Evolutionary conservation across 495 filamentous ascomycete genomes (phyloP).

Genomic region (Penicillium malachiteum): DNA sequence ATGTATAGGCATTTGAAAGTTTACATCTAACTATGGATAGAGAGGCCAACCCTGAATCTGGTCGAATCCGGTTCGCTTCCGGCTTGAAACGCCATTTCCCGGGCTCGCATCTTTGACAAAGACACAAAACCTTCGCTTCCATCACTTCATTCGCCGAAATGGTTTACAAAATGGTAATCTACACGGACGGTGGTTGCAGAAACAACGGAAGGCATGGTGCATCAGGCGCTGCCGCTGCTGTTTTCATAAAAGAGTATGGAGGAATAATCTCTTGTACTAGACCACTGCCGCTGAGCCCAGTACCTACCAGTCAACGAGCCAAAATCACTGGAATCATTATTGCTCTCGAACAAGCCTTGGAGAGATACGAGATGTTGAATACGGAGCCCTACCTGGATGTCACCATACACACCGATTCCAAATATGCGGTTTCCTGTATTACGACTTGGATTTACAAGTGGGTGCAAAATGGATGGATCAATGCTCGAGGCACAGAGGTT

Average conservation of each 20-base stretch:
- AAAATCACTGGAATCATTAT: slow-evolving; percentile 40
- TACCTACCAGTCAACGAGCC: slow-evolving; percentile 40
- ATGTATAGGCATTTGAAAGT: no score
- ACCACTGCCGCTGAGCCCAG: slow-evolving; percentile 8
- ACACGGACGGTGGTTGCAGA: slow-evolving; percentile 40
- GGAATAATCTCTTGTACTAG: neutral
- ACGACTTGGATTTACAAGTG: neutral
- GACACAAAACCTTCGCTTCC: no score
- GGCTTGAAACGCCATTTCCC: no score
- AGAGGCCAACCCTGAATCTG: no score
- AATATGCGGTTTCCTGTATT: neutral
- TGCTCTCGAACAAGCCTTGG: slow-evolving; percentile 32
- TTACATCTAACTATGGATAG: no score
- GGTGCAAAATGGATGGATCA: neutral
- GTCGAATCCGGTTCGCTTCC: no score
- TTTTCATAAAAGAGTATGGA: no score
- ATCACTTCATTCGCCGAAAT: slow-evolving; percentile 15
- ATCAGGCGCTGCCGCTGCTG: slow-evolving; percentile 29
- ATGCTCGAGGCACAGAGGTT: neutral
- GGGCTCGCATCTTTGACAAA: no score
- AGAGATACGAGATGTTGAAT: neutral
- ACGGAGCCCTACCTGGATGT: neutral
- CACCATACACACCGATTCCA: neutral
- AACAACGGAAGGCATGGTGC: slow-evolving; percentile 25
- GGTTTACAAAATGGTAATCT: slow-evolving; percentile 41